These are phyloP conservation scores for Phaffia australis DNA, from an alignment of 768 basidiomycete species.

Conservation along the genomic window DNA sequence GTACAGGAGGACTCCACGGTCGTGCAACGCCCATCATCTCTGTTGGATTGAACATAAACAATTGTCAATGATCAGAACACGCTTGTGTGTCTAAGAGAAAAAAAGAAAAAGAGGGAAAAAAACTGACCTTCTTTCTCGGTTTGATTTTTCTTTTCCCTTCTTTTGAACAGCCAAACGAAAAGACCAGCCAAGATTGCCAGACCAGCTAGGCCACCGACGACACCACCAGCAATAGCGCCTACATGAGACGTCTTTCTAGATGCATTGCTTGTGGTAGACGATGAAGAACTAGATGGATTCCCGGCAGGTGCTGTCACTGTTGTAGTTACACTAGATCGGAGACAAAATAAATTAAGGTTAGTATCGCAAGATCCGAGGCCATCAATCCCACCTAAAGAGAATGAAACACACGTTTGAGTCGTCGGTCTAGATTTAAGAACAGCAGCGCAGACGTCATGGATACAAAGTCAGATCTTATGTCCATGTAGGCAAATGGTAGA, in stretches of 20 bases:
- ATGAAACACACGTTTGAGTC: slow-evolving; percentile 17
- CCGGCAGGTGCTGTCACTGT: not conserved
- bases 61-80: not conserved
- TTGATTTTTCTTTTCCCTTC: slow-evolving; percentile 24
- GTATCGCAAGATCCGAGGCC: too few species aligned
- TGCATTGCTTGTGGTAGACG: not conserved
- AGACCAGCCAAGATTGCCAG: slow-evolving; percentile 29
- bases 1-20: slow-evolving; percentile 23
- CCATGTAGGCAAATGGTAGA: too few species aligned
- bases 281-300: not conserved
- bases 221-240: slow-evolving; percentile 36
- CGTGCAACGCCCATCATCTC: slow-evolving; percentile 22
- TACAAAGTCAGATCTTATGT: too few species aligned
- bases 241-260: slow-evolving; percentile 21
- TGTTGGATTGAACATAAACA: not conserved
- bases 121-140: not conserved
- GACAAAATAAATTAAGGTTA: too few species aligned
- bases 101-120: not conserved
- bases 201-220: slow-evolving; percentile 35
- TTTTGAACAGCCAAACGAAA: slow-evolving; percentile 32
- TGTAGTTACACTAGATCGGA: not conserved
- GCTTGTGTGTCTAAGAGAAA: not conserved
- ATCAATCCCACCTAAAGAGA: too few species aligned
- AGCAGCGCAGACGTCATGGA: too few species aligned
- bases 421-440: slow-evolving; percentile 2